Base-by-base conservation (phyloP, 495 filamentous ascomycete species). In the Apiosordaria backusii region DNA sequence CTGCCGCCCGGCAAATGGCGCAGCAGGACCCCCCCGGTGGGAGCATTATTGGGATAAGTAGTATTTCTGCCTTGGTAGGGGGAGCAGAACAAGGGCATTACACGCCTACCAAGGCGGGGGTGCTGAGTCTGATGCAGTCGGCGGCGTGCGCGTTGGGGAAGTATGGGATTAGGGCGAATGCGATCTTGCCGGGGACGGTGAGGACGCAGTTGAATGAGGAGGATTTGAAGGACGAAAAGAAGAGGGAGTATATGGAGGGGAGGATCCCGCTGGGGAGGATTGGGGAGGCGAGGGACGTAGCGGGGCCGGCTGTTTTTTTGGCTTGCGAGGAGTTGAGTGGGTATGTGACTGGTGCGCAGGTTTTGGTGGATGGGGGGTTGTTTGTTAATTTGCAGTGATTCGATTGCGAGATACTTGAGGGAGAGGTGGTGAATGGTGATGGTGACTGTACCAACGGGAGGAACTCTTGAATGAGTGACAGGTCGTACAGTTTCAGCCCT, bases 81-180 rank as follows among this genome's bases (percentile, higher is more conserved):
- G 92, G 92, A 21, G 90, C 85, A 0, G 79, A 80, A 57, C 93
- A 97, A 77, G 87, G 86, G 24, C 92, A 97, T 69, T 97, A 96
- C 76, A 96, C 92, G 22, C 93, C 92, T 2, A 96, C 93, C 13
- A 97, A 97, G 74, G 93, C 93, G 0, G 93, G 92, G 3, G 84
- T 97, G 1, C 68, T 92, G 29, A 89, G 85, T 58, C 81, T 97
- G 23, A 96, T 96, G 88, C 93, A 97, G 79, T 90, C 87, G 64
- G 86, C 85, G 27, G 93, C 93, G 0, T 86, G 89, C 5, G 92
- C 93, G 18, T 71, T 96, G 62, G 92, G 92, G 0, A 84, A 85
- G 71, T 86, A 94, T 69, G 81, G 82, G 7, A 91, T 97, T 24
- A 75, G 93, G 18, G 96, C 92, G 70, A 97, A 96, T 76, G 92